Percentiles rank a stretch among this genome's conserved stretches.
Conservation (phyloP, 257 asterid species). For the Nicotiana sylvestris region DNA sequence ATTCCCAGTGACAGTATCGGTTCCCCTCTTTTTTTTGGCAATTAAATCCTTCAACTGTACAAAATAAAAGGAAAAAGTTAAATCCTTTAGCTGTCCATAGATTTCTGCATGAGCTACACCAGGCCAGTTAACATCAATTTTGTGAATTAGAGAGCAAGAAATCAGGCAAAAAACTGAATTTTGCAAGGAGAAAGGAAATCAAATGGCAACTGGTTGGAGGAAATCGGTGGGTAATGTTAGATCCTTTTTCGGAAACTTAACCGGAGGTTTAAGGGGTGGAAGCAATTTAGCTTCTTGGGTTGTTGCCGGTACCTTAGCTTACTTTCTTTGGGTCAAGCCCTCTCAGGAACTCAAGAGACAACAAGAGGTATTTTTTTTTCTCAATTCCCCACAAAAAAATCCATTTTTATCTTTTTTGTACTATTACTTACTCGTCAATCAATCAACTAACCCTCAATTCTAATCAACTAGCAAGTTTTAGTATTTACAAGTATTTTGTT, state of each 20-base stretch:
- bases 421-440: background rate
- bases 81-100: background rate
- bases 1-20: background rate
- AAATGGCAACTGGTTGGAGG: constrained; percentile 58
- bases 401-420: no score
- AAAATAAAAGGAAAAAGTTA: no score
- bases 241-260: constrained; percentile 67
- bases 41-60: background rate
- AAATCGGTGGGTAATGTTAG: constrained; percentile 58
- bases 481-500: background rate
- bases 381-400: no score
- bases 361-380: constrained; percentile 46
- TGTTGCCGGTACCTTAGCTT: constrained; percentile 97
- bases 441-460: background rate
- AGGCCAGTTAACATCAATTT: background rate
- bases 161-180: background rate
- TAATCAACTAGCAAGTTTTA: background rate
- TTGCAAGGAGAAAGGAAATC: background rate
- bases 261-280: constrained; percentile 89
- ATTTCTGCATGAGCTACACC: background rate
- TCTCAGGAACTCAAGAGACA: constrained; percentile 77
- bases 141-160: background rate
- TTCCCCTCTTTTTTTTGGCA: background rate
- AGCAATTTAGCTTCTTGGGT: constrained; percentile 86
- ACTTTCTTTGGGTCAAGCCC: constrained; percentile 86